Base-by-base conservation (phyloP, 306 rosid genomes). In the Ceratonia siliqua region DNA sequence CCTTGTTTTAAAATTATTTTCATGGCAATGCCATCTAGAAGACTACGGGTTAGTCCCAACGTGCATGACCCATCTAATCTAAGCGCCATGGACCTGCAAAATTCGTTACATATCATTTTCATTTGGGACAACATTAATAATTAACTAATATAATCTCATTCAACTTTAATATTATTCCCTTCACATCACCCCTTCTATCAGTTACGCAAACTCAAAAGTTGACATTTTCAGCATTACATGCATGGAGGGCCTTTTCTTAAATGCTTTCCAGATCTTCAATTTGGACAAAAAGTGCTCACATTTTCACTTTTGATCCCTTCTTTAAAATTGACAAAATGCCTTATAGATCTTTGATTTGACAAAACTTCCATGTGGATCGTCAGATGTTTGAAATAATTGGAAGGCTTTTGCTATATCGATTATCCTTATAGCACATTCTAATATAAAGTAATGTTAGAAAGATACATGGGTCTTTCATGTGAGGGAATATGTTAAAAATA, bases 41-140 rank as follows among this genome's bases (percentile, higher is more conserved):
- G 50, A 8, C 30, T 10, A 18, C 11, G 50, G 15, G 49, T 36
- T 5, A 62, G 43, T 9, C 21, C 66, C 66, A 59, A 33, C 65
- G 65, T 33, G 42, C 66, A 32, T n/a, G 43, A 28, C 32, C 7
- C 0, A 32, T 59, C 25, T 38, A 32, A 6, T 17, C 55, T 18
- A 17, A 49, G 9, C 55, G 1, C 6, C 13, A 8, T 13, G 57
- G 32, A 62, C 15, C 48, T 35, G 28, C 68, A 9, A 28, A 33
- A 18, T 62, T 62, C 11, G 68, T 25, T 62, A 12, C 11, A 21
- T 27, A 62, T 62, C 68, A 12, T 62, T 62, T 62, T 62, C 68
- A 36, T 38, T 38, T 32, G n/a, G n/a, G 17, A 8, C 8, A 13
- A 18, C 2, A 10, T 12, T 35, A 18, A n/a, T n/a, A n/a, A n/a